Evolutionary conservation across 1,139 yeast genomes (phyloP), one percentile per base, ranked within the genome.

Genomic region (Taphrina deformans): DNA sequence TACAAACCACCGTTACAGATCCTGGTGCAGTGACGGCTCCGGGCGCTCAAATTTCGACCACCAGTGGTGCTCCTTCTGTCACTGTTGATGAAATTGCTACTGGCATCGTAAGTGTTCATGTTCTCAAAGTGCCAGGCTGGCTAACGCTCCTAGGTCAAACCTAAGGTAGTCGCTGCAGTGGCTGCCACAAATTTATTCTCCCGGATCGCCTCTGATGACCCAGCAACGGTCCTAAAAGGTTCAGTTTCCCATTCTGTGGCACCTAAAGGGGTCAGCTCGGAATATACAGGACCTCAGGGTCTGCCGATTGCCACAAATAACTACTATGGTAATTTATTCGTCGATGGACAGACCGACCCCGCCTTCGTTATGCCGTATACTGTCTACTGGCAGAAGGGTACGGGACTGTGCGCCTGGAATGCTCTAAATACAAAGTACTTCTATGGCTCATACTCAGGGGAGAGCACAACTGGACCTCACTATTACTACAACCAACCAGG

Each of bases 321-420:
- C 74, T 88, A 87, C 76, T 87, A 83, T 74, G 82, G 83, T 59
- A 87, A 88, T 73, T 75, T 87, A 75, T 75, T 85, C 71, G 76
- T 87, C 40, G 85, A 78, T 31, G 76, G 75, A 53, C 88, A 84
- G 73, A 76, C 79, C 24, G 78, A 79, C 67, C 76, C 79, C 9
- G 79, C 80, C 10, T 79, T 75, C 64, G 80, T 86, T 23, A 84
- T 83, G 73, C 95, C 95, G 24, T 88, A 86, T 72, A 81, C 83
- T 1, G 73, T 86, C 65, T 85, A 82, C 79, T 85, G 82, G 80
- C 73, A 77, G 40, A 74, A 73, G 31, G 79, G 78, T 7, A 80
- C 79, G 72, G 93, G 92, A 3, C 74, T 85, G 69, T 90, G 83
- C 18, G 79, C 87, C 55, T 82, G 85, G 65, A 87, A 85, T 73